Percentiles rank a stretch among this genome's conserved stretches.
Conservation (phyloP, 2,329 filamentous ascomycete species). For the Neofusicoccum cordaticola region DNA sequence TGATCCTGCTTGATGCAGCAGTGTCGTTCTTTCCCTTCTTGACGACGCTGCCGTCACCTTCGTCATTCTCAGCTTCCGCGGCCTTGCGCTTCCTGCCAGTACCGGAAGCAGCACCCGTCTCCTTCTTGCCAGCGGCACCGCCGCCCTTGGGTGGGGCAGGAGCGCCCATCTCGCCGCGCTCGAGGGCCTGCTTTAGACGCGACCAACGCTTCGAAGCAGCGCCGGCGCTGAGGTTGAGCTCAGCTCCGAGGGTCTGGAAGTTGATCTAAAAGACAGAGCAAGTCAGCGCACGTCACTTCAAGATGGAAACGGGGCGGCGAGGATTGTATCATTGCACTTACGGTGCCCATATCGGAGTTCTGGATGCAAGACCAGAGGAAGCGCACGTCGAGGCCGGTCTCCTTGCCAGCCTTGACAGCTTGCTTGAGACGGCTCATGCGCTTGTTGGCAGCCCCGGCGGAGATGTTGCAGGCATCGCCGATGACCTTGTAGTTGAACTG, state of each 20-base stretch:
- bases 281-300: not conserved
- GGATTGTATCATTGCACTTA: not conserved
- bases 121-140: not conserved
- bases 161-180: constrained; percentile 21
- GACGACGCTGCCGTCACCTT: not conserved
- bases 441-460: constrained; percentile 30
- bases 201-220: constrained; percentile 33
- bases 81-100: not conserved
- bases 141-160: not conserved
- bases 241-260: constrained; percentile 26
- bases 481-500: constrained; percentile 11
- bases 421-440: constrained; percentile 34
- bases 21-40: constrained; percentile 2
- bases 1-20: constrained; percentile 1
- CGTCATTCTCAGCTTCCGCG: not conserved
- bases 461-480: constrained; percentile 11
- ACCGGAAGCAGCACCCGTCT: not conserved
- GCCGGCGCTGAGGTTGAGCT: constrained; percentile 28
- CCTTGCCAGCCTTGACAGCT: constrained; percentile 25
- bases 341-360: not conserved
- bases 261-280: constrained; percentile 26
- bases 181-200: constrained; percentile 31
- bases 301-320: not conserved
- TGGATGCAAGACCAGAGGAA: constrained; percentile 5
- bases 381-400: not conserved